These are phyloP conservation scores for Lanmaoa rubissima DNA, from an alignment of 768 basidiomycete genomes.

Conservation along the genomic window DNA sequence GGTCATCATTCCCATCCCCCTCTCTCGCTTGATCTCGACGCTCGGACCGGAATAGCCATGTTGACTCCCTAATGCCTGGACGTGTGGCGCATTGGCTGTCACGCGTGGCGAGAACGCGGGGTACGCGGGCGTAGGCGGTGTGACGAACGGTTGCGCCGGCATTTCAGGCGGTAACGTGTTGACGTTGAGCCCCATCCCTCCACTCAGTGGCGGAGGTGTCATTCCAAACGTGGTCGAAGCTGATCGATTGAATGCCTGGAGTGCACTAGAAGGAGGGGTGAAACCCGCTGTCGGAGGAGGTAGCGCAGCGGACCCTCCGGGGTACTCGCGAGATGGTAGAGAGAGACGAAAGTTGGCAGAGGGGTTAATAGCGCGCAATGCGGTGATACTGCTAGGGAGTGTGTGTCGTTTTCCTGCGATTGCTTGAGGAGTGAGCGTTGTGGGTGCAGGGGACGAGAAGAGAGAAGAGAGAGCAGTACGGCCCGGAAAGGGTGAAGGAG, in stretches of 20 bases:
- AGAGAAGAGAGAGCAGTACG: conserved; percentile 24
- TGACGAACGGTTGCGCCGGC: conserved; percentile 19
- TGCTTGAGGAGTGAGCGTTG: conserved; percentile 28
- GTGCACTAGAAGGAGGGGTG: conserved; percentile 35
- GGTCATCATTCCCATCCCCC: conserved; percentile 37
- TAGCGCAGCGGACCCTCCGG: conserved; percentile 9
- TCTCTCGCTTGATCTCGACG: conserved; percentile 66
- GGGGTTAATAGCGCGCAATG: conserved; percentile 30
- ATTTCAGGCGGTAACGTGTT: conserved; percentile 13
- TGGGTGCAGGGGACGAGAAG: conserved; percentile 27
- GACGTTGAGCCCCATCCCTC: conserved; percentile 6
- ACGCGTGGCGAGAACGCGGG: conserved; percentile 58
- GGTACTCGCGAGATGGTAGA: conserved; percentile 28
- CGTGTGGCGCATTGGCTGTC: conserved; percentile 50
- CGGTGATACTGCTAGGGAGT: conserved; percentile 36
- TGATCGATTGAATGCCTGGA: conserved; percentile 31
- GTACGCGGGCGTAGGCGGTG: conserved; percentile 67
- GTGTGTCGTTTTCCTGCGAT: conserved; percentile 63
- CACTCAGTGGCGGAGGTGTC: conserved; percentile 32
- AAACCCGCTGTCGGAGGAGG: conserved; percentile 17
- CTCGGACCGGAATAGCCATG: conserved; percentile 51
- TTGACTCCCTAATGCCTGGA: conserved; percentile 51
- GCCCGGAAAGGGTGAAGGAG: conserved; percentile 76
- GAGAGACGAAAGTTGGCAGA: conserved; percentile 23
- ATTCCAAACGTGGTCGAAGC: conserved; percentile 34